Percentiles rank a stretch among this genome's conserved stretches.
These are phyloP conservation scores for Danielia oregonensis DNA, from an alignment of 805 yeast genomes.

Conservation along the genomic window DNA sequence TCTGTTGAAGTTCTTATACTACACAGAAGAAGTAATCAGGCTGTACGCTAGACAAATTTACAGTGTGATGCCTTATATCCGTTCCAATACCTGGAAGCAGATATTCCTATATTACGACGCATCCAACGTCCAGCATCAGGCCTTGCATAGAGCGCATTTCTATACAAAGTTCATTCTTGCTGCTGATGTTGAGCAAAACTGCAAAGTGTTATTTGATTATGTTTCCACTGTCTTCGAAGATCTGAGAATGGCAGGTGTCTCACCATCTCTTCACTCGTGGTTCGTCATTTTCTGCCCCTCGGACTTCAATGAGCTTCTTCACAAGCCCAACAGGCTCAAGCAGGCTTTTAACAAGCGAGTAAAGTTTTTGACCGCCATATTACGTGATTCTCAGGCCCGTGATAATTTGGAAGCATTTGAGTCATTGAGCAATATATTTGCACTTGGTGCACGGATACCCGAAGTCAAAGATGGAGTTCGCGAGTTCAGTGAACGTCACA, in stretches of 20 bases:
- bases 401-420: slow-evolving; percentile 32
- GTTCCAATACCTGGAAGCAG: slow-evolving; percentile 35
- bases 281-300: slow-evolving; percentile 29
- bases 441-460: slow-evolving; percentile 32
- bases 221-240: slow-evolving; percentile 30
- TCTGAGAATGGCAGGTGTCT: slow-evolving; percentile 14
- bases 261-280: slow-evolving; percentile 26
- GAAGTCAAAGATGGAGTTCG: slow-evolving; percentile 16
- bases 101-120: slow-evolving; percentile 30
- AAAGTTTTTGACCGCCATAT: slow-evolving; percentile 25
- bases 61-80: slow-evolving; percentile 24
- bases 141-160: slow-evolving; percentile 34
- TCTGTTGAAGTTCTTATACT: slow-evolving; percentile 30
- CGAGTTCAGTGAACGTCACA: slow-evolving; percentile 24
- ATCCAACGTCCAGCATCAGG: slow-evolving; percentile 31
- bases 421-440: slow-evolving; percentile 31
- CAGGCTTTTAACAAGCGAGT: slow-evolving; percentile 35
- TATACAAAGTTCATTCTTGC: slow-evolving; percentile 22
- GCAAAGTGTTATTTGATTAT: slow-evolving; percentile 31
- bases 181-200: slow-evolving; percentile 20
- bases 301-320: slow-evolving; percentile 30
- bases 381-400: slow-evolving; percentile 26
- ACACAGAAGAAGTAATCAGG: slow-evolving; percentile 22
- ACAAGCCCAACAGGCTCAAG: slow-evolving; percentile 28
- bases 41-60: slow-evolving; percentile 20